phyloP scores from a whole-genome alignment of 805 yeast genomes.

The Saccharomycopsis sp. region DNA sequence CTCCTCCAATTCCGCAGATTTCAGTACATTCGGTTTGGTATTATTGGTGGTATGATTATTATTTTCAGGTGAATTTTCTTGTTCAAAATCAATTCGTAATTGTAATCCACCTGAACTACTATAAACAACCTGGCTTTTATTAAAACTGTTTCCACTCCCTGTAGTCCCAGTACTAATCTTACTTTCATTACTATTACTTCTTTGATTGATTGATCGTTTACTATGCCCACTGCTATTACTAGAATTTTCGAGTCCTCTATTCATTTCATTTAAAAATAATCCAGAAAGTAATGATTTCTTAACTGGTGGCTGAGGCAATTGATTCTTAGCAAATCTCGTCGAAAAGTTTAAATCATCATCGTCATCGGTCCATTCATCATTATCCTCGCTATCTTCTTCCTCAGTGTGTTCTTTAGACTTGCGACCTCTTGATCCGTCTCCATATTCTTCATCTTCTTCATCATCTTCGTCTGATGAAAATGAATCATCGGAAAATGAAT shows the following conservation, averaged over 20 bases:
- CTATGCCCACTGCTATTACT: slow-evolving; percentile 1
- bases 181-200: neutral
- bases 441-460: slow-evolving; percentile 13
- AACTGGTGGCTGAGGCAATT: neutral
- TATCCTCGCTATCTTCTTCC: slow-evolving; percentile 7
- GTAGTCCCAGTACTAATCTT: neutral
- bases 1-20: neutral
- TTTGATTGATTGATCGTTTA: neutral
- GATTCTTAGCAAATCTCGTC: slow-evolving; percentile 2
- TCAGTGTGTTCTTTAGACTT: neutral
- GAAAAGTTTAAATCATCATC: slow-evolving; percentile 14
- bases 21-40: neutral
- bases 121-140: slow-evolving; percentile 4
- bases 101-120: slow-evolving; percentile 11
- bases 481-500: slow-evolving; percentile 13
- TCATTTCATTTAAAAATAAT: slow-evolving; percentile 16
- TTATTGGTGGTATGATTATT: neutral
- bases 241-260: neutral
- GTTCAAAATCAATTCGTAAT: neutral
- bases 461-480: slow-evolving; percentile 14
- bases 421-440: neutral
- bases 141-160: neutral
- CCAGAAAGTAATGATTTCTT: slow-evolving; percentile 19
- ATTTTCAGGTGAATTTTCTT: neutral
- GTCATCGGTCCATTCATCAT: slow-evolving; percentile 20